A percentile compares a stretch with the other conserved stretches of the same genome.
Conservation (phyloP, 2,329 filamentous ascomycete species). For the Calonectria pauciramosa region DNA sequence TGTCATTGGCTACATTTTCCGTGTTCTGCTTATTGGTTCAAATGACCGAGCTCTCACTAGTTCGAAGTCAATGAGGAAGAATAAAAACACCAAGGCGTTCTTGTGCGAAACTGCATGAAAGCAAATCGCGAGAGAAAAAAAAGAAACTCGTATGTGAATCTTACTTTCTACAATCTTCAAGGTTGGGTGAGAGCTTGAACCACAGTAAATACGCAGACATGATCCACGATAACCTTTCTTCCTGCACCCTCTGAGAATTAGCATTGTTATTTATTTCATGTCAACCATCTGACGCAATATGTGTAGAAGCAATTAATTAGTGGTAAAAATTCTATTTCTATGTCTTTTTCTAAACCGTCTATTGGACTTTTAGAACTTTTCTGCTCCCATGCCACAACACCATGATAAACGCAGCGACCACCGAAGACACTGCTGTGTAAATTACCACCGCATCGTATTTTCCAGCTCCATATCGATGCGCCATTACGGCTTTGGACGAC, state of each 20-base stretch:
- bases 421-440: neutral
- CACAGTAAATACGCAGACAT: neutral
- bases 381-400: neutral
- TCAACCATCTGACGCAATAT: neutral
- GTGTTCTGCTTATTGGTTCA: neutral
- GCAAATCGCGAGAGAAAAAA: too few species aligned
- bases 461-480: neutral
- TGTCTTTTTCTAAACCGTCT: neutral
- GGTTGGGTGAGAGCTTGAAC: neutral
- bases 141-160: neutral
- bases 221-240: neutral
- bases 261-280: neutral
- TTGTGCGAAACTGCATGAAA: neutral
- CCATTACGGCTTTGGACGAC: neutral
- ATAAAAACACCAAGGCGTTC: neutral
- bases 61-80: neutral
- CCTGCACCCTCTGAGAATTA: neutral
- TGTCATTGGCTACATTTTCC: neutral
- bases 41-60: neutral
- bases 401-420: conserved; percentile 1
- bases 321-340: neutral
- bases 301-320: neutral
- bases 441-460: conserved; percentile 8
- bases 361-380: neutral
- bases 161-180: neutral